A percentile compares a stretch with the other conserved stretches of the same genome.
phyloP scores from a whole-genome alignment of 495 filamentous ascomycete species.

The Trichoderma virens region DNA sequence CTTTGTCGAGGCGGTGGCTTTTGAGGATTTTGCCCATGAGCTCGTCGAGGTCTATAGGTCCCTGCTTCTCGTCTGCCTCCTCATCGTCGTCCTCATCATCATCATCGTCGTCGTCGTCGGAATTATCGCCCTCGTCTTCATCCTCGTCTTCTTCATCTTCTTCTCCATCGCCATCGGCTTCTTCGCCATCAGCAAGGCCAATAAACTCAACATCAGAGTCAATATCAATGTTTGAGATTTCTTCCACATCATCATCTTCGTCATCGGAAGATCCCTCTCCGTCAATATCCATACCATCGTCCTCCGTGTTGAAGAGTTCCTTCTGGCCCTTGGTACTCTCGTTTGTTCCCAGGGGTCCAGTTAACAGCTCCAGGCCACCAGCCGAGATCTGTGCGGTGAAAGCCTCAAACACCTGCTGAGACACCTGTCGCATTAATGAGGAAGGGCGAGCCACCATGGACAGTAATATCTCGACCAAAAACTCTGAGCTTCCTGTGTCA shows the following conservation, averaged over 20 bases:
- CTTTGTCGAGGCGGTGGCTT: constrained; percentile 51
- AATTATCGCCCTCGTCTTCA: constrained; percentile 32
- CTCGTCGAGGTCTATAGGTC: constrained; percentile 59
- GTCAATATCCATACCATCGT: constrained; percentile 43
- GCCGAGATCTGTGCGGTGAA: constrained; percentile 64
- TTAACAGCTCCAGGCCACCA: constrained; percentile 66
- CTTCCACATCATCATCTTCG: constrained; percentile 32
- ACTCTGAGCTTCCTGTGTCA: constrained; percentile 56
- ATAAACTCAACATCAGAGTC: constrained; percentile 39
- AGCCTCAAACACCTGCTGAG: constrained; percentile 75
- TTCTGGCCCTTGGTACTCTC: constrained; percentile 79
- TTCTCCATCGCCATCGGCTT: constrained; percentile 25
- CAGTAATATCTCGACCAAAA: constrained; percentile 79
- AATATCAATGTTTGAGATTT: constrained; percentile 25
- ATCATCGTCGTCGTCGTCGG: constrained; percentile 40
- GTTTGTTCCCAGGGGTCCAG: constrained; percentile 63
- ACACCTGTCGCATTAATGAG: constrained; percentile 73
- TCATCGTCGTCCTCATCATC: constrained; percentile 32
- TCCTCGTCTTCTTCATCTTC: constrained; percentile 30
- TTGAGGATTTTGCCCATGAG: constrained; percentile 69
- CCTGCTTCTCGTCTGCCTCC: constrained; percentile 27
- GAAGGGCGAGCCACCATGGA: constrained; percentile 83
- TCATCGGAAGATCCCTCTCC: constrained; percentile 27
- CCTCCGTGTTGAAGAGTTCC: constrained; percentile 71
- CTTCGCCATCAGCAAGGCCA: constrained; percentile 16